Conservation (phyloP, 768 basidiomycete species). For the Termitomyces sp. region DNA sequence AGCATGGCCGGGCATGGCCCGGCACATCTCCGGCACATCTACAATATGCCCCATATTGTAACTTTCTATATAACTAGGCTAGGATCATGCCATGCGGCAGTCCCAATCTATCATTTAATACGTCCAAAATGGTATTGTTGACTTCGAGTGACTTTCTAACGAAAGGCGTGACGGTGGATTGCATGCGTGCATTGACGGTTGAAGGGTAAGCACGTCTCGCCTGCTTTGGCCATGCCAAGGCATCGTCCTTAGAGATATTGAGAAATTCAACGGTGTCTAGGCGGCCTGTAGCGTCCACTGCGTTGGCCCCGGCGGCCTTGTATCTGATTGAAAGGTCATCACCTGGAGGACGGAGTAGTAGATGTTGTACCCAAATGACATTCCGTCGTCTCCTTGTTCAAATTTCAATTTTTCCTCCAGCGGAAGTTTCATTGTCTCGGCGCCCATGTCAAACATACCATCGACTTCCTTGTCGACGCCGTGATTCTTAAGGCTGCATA, state of each 20-base stretch:
- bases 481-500: not conserved
- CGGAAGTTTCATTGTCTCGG: not conserved
- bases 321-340: not conserved
- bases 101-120: slow-evolving; percentile 51
- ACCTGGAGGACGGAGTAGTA: not conserved
- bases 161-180: not conserved
- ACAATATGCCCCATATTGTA: no score
- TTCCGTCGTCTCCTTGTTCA: not conserved
- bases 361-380: not conserved
- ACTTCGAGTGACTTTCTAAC: not conserved
- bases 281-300: not conserved
- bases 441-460: not conserved
- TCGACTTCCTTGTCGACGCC: not conserved
- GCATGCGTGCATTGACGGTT: not conserved
- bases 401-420: not conserved
- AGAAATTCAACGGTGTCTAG: not conserved
- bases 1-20: no score
- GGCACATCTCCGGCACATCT: no score
- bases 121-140: slow-evolving; percentile 30
- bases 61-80: no score
- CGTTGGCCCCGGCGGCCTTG: not conserved
- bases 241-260: not conserved
- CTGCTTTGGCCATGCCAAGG: not conserved
- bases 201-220: not conserved
- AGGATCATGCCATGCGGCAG: slow-evolving; percentile 44